Evolutionary conservation across 73 alveolate species (phyloP).

Genomic region (Paramecium sonneborni): DNA sequence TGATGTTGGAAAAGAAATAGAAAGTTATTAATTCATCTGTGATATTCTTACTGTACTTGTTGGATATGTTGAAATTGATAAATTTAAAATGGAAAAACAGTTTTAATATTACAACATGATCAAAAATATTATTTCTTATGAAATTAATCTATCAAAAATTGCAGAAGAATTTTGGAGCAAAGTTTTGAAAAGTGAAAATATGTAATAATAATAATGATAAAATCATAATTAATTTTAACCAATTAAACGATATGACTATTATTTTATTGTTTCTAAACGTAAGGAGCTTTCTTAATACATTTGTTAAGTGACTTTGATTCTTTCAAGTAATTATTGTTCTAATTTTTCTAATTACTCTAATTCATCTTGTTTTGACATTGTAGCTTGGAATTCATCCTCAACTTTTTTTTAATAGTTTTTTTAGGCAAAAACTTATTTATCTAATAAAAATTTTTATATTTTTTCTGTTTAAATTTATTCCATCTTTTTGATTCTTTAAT

Average conservation of each 20-base stretch:
- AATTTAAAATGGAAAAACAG: conserved; percentile 45
- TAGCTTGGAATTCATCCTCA: background rate
- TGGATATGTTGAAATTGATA: conserved; percentile 62
- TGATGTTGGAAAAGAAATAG: conserved; percentile 13
- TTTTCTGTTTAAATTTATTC: background rate
- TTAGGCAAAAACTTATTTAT: background rate
- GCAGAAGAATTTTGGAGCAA: background rate
- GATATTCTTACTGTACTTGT: conserved; percentile 51
- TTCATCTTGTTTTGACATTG: background rate
- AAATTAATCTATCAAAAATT: background rate
- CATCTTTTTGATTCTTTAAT: background rate
- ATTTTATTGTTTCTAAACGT: conserved; percentile 5
- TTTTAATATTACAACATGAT: background rate
- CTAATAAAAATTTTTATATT: background rate
- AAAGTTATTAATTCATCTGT: background rate
- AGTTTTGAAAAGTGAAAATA: background rate
- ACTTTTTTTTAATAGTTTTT: background rate
- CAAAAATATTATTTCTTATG: background rate
- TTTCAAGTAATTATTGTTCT: background rate
- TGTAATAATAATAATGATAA: background rate
- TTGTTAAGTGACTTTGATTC: background rate
- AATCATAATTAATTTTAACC: background rate
- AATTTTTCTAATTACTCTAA: background rate
- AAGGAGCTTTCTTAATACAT: background rate
- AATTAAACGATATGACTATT: background rate